A percentile compares a stretch with the other conserved stretches of the same genome.
phyloP scores from a whole-genome alignment of 768 basidiomycete genomes.

The Mycena polygramma region DNA sequence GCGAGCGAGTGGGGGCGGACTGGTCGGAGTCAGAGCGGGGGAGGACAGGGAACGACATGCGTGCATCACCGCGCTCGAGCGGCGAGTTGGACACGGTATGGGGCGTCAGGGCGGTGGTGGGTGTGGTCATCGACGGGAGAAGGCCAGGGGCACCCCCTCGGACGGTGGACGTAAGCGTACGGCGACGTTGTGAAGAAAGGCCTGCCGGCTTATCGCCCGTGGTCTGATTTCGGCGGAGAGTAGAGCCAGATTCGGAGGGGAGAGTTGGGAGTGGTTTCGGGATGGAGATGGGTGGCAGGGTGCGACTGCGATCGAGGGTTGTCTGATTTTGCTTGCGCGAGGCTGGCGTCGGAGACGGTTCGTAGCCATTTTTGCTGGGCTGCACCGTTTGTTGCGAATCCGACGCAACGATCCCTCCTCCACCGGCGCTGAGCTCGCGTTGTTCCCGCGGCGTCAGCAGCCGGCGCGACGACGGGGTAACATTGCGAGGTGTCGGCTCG shows the following conservation, averaged over 20 bases:
- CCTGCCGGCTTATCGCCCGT: conserved; percentile 26
- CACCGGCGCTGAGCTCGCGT: conserved; percentile 54
- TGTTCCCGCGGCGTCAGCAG: conserved; percentile 72
- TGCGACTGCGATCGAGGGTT: conserved; percentile 57
- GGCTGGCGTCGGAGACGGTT: conserved; percentile 60
- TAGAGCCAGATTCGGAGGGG: conserved; percentile 65
- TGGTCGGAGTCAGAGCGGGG: conserved; percentile 63
- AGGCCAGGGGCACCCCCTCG: conserved; percentile 46
- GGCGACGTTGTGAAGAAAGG: conserved; percentile 43
- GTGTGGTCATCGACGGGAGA: conserved; percentile 66
- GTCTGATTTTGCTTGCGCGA: conserved; percentile 46
- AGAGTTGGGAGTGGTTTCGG: conserved; percentile 71
- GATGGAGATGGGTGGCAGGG: conserved; percentile 63
- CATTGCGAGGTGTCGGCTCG: conserved; percentile 35
- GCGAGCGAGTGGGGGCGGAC: conserved; percentile 42
- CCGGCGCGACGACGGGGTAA: conserved; percentile 60
- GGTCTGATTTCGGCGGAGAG: conserved; percentile 36
- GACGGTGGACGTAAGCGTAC: conserved; percentile 51
- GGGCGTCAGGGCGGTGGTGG: conserved; percentile 76
- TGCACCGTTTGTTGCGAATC: conserved; percentile 61
- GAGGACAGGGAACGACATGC: conserved; percentile 47
- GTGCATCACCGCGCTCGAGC: conserved; percentile 38
- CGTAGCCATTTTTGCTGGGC: conserved; percentile 43
- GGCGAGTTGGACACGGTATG: conserved; percentile 71
- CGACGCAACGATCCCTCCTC: conserved; percentile 46